These are phyloP conservation scores for Thelonectria olida DNA, from an alignment of 2,329 filamentous ascomycete species.

Conservation along the genomic window DNA sequence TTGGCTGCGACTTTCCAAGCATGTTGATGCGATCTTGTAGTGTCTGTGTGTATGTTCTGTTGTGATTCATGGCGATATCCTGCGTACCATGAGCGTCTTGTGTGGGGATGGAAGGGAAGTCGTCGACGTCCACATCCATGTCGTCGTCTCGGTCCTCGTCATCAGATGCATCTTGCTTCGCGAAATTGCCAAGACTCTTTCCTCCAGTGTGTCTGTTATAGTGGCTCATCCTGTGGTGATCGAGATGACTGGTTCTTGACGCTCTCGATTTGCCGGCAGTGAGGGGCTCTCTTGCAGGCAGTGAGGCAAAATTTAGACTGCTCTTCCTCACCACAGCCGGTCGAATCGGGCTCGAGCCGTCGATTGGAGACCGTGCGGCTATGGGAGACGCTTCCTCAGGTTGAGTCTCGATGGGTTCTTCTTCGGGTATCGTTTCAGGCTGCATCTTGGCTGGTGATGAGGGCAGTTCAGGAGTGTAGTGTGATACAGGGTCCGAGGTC, in stretches of 20 bases:
- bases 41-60: slow-evolving; percentile 92
- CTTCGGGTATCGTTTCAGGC: background rate
- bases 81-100: slow-evolving; percentile 54
- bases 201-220: slow-evolving; percentile 78
- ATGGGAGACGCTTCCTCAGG: slow-evolving; percentile 43
- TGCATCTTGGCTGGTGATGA: slow-evolving; percentile 11
- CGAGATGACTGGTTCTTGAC: slow-evolving; percentile 82
- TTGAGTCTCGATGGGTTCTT: slow-evolving; percentile 24
- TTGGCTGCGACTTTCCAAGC: slow-evolving; percentile 67
- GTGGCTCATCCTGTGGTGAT: slow-evolving; percentile 77
- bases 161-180: slow-evolving; percentile 54
- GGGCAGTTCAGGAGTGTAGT: background rate
- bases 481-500: background rate
- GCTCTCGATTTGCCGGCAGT: slow-evolving; percentile 79
- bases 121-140: slow-evolving; percentile 61
- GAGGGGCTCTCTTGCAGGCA: slow-evolving; percentile 90
- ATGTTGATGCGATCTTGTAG: slow-evolving; percentile 91
- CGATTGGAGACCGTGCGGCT: slow-evolving; percentile 69
- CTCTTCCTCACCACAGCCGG: slow-evolving; percentile 83
- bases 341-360: slow-evolving; percentile 77
- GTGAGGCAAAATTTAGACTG: slow-evolving; percentile 91
- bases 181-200: slow-evolving; percentile 70
- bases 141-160: slow-evolving; percentile 59
- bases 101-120: slow-evolving; percentile 48
- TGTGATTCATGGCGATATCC: slow-evolving; percentile 61